Evolutionary conservation across 163 green algal genomes (phyloP).

Genomic region (Coccomyxa subellipsoidea): DNA sequence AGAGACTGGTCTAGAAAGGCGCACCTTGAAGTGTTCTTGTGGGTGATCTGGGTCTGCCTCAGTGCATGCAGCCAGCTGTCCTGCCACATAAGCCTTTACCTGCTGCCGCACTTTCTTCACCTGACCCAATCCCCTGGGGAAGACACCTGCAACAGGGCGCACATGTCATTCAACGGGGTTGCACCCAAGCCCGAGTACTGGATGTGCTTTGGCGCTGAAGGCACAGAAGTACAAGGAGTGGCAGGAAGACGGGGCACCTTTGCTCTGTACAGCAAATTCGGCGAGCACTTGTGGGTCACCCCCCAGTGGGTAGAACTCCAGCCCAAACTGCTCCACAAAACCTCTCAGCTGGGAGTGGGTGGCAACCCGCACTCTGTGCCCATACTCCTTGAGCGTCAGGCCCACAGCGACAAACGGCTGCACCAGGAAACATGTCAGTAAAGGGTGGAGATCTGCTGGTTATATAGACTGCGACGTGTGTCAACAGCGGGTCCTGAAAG

Average conservation of each 20-base stretch:
- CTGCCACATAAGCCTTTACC: constrained; percentile 7
- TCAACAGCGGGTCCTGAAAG: not conserved
- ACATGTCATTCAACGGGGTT: not conserved
- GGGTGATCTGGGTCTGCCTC: constrained; percentile 13
- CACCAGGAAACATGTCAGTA: not conserved
- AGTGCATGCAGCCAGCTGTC: constrained; percentile 15
- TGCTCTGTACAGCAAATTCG: constrained; percentile 19
- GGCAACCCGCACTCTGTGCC: constrained; percentile 66
- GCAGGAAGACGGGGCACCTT: too few species aligned
- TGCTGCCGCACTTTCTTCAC: not conserved
- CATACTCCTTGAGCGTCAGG: constrained; percentile 45
- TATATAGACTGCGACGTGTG: not conserved
- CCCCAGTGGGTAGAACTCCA: constrained; percentile 71
- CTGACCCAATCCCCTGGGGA: not conserved
- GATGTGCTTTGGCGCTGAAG: too few species aligned
- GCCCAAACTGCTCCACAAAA: constrained; percentile 53
- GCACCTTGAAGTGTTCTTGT: constrained; percentile 29
- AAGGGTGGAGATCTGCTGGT: too few species aligned
- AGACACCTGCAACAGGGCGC: constrained; percentile 9
- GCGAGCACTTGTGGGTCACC: constrained; percentile 45
- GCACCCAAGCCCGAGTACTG: too few species aligned
- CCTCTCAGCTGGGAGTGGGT: constrained; percentile 54
- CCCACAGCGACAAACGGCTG: constrained; percentile 79
- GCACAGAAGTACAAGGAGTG: too few species aligned
- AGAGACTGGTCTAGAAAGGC: too few species aligned